phyloP scores from a whole-genome alignment of 1,284 basidiomycete species.

The Trichosporon sp. region DNA sequence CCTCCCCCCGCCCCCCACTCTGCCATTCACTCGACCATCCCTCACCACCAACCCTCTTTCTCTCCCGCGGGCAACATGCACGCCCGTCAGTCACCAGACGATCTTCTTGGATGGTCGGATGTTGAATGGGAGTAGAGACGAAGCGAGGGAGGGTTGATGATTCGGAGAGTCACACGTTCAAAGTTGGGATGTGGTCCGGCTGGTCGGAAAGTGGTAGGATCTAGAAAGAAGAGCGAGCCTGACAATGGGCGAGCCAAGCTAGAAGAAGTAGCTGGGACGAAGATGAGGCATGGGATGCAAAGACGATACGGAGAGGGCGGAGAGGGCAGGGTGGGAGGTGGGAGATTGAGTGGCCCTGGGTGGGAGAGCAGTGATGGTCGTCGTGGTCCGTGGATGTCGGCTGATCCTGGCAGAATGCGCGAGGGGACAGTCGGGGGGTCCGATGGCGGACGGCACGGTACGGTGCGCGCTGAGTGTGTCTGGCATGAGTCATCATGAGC shows the following conservation, averaged over 20 bases:
- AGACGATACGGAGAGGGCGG: neutral
- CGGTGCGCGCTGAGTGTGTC: neutral
- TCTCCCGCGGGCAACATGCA: neutral
- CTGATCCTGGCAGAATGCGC: neutral
- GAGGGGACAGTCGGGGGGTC: neutral
- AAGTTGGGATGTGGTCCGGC: no score
- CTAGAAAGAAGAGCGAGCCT: no score
- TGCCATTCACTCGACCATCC: neutral
- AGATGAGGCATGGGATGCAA: neutral
- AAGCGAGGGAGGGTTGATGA: no score
- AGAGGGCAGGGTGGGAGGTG: neutral
- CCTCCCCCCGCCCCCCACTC: neutral
- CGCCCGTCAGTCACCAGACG: neutral
- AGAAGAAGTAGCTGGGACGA: no score
- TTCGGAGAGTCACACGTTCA: no score
- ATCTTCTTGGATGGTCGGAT: no score
- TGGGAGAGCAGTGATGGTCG: neutral
- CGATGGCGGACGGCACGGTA: neutral
- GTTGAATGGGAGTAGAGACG: no score
- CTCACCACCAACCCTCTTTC: neutral
- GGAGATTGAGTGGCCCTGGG: neutral
- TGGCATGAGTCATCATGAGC: neutral
- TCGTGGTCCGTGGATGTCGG: neutral
- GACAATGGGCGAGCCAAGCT: neutral
- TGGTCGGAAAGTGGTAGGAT: no score